Base-by-base conservation (phyloP, 352 stramenopile genomes). In the Thalassiosira sp. region DNA sequence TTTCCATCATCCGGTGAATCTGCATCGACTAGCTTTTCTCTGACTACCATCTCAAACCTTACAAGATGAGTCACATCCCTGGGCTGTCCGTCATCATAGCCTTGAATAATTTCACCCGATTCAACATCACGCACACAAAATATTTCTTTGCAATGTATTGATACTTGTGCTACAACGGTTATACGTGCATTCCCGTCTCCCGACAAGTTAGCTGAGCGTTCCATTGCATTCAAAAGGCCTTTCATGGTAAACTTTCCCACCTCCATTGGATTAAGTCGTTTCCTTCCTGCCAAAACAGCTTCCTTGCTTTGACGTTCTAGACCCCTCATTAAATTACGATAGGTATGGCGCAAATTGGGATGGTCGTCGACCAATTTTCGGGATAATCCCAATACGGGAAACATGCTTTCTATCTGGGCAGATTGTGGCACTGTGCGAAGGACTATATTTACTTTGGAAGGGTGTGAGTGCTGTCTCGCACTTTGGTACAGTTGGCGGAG, bases 71-170 rank as follows among this genome's bases (percentile, higher is more conserved):
- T 60, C 0, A 89, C 86, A 52, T 78, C 74, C 37, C 75, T 77
- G 5, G 70, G 40, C 16, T 62, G 72, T 5, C 57, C 54, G 62
- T 89, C 76, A 22, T 22, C 35, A 59, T 74, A 22, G 1, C 85
- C 86, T 76, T 91, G 86, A 15, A 91, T 16, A 35, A 90, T 49
- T 8, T 66, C 42, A 18, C 76, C 82, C 10, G 76, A 85, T 22
- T 75, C 61, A 3, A 79, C 52, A 70, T 91, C 82, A 28, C 65
- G 77, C 3, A 91, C 85, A 53, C 59, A 79, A 75, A 91, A 91
- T 10, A 81, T 61, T 74, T 91, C 86, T 35, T 81, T 65, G 57
- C 86, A 91, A 11, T 80, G 25, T 13, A 91, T 74, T 1, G 86
- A 76, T 11, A 87, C 83, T 51, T 91, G 80, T 15, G 71, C 71